A percentile compares a stretch with the other conserved stretches of the same genome.
Evolutionary conservation across 2,329 filamentous ascomycete genomes (phyloP).

Genomic region (Colletotrichum tabaci): DNA sequence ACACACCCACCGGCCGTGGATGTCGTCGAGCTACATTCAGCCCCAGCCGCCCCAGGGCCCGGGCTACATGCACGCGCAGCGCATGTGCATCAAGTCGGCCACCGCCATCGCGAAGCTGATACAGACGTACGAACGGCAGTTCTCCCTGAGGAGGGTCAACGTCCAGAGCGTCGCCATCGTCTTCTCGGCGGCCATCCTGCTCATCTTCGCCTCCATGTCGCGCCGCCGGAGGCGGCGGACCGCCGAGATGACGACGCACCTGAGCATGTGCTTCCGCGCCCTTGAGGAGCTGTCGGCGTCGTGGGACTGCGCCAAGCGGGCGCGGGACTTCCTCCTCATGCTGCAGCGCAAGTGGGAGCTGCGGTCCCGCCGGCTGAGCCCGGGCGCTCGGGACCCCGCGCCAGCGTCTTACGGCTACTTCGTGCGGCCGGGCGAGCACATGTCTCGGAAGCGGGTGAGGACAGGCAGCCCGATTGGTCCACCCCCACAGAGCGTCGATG

Average conservation of each 20-base stretch:
- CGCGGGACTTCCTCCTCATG: slow-evolving; percentile 45
- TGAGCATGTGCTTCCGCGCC: slow-evolving; percentile 47
- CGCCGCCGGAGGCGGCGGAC: slow-evolving; percentile 31
- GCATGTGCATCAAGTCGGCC: slow-evolving; percentile 46
- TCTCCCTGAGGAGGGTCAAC: slow-evolving; percentile 44
- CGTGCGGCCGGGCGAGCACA: not conserved
- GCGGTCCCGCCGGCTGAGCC: slow-evolving; percentile 3
- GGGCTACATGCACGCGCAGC: slow-evolving; percentile 44
- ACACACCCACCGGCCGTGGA: slow-evolving; percentile 47
- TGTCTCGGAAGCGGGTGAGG: slow-evolving; percentile 12
- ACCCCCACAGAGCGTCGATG: not conserved
- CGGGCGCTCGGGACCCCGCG: not conserved
- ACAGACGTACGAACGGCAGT: slow-evolving; percentile 41
- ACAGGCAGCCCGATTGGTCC: slow-evolving; percentile 6
- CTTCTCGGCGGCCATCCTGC: slow-evolving; percentile 43
- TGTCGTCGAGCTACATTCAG: slow-evolving; percentile 46
- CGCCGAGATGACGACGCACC: slow-evolving; percentile 31
- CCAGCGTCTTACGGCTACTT: not conserved
- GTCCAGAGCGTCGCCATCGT: slow-evolving; percentile 46
- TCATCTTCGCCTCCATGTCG: slow-evolving; percentile 44
- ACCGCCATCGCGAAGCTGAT: slow-evolving; percentile 43
- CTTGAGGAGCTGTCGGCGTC: slow-evolving; percentile 43
- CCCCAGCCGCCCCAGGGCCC: slow-evolving; percentile 44
- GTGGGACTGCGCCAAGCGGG: slow-evolving; percentile 47
- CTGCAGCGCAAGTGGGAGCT: slow-evolving; percentile 43